A percentile compares a stretch with the other conserved stretches of the same genome.
Conservation (phyloP, 495 filamentous ascomycete species). For the Talaromyces proteolyticus region DNA sequence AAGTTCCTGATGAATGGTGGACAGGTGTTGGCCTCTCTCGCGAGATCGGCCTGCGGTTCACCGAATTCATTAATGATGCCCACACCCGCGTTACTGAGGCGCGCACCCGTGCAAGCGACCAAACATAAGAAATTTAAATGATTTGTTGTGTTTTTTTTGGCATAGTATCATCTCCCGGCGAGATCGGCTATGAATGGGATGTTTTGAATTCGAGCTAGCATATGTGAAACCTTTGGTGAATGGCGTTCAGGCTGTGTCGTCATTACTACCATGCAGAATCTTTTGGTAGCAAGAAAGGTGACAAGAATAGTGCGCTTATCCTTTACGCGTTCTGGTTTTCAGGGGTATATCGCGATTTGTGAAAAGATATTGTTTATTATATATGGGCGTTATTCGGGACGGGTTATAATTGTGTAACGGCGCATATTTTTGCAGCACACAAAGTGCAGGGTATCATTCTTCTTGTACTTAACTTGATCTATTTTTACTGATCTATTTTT, state of each 20-base stretch:
- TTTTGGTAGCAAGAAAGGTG: neutral
- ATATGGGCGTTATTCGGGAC: too few relatives aligned
- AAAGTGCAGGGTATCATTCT: too few relatives aligned
- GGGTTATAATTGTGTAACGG: too few relatives aligned
- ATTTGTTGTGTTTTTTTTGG: conserved; percentile 6
- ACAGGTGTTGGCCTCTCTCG: conserved; percentile 61
- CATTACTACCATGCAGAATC: neutral
- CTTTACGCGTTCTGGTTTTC: too few relatives aligned
- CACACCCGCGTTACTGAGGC: neutral
- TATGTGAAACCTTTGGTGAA: neutral
- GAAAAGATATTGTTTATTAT: neutral
- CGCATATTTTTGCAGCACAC: too few relatives aligned
- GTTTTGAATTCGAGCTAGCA: neutral
- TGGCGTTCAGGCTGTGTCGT: neutral
- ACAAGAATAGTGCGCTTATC: too few relatives aligned
- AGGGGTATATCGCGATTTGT: neutral
- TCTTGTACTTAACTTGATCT: too few relatives aligned
- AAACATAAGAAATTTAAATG: conserved; percentile 1
- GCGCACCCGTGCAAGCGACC: neutral
- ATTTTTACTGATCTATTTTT: too few relatives aligned
- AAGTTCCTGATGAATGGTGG: conserved; percentile 78
- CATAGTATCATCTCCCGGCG: conserved; percentile 5
- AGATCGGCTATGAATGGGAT: neutral
- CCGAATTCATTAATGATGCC: conserved; percentile 17
- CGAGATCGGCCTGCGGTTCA: conserved; percentile 34